phyloP scores from a whole-genome alignment of 768 basidiomycete genomes.

The Xerocomellus amylosporus region DNA sequence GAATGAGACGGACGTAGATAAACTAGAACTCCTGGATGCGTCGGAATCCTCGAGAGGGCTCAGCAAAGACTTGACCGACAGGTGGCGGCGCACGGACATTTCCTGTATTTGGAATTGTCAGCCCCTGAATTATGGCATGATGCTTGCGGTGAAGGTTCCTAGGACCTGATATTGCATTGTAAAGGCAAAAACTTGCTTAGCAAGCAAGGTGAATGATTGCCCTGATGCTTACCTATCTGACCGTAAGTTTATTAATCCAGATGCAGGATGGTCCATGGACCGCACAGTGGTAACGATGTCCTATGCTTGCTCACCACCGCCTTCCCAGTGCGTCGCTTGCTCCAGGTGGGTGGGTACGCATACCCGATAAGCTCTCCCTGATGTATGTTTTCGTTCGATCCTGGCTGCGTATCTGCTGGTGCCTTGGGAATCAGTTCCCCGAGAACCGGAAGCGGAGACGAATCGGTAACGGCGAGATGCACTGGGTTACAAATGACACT shows the following conservation, averaged over 20 bases:
- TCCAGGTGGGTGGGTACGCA: neutral
- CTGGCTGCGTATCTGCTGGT: too few species aligned
- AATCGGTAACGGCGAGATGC: neutral
- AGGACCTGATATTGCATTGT: neutral
- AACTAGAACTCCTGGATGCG: too few species aligned
- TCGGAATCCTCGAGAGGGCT: too few species aligned
- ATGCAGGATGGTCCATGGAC: neutral
- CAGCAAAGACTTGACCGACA: too few species aligned
- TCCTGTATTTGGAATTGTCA: too few species aligned
- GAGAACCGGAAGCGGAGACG: neutral
- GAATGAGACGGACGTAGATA: too few species aligned
- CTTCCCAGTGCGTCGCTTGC: neutral
- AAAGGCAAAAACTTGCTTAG: too few species aligned
- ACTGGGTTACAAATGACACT: neutral
- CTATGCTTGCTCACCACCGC: too few species aligned
- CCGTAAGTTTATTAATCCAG: neutral
- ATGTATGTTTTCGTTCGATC: too few species aligned
- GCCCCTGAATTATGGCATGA: too few species aligned
- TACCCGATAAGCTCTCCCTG: neutral
- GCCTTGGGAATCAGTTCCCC: neutral
- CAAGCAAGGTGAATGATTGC: neutral
- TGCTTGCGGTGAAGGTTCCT: too few species aligned
- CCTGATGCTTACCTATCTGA: neutral
- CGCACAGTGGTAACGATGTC: neutral
- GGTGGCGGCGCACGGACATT: too few species aligned